A percentile compares a stretch with the other conserved stretches of the same genome.
These are phyloP conservation scores for Bacidia rubella DNA, from an alignment of 495 filamentous ascomycete species.

Conservation along the genomic window DNA sequence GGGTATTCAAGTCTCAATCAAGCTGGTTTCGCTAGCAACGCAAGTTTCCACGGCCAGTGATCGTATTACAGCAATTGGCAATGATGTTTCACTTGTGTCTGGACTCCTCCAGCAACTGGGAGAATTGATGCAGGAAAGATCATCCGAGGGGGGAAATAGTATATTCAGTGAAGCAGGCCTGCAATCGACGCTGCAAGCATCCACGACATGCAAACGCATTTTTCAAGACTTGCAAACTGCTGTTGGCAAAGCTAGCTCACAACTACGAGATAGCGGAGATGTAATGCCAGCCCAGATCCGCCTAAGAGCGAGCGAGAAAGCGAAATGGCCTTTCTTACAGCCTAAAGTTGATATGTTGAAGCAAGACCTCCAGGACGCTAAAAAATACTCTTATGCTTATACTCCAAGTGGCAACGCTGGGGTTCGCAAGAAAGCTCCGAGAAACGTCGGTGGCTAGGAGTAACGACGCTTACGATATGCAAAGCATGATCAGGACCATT, in stretches of 20 bases:
- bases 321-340: slow-evolving; percentile 15
- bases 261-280: not conserved
- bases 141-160: not conserved
- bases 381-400: slow-evolving; percentile 17
- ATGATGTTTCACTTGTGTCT: slow-evolving; percentile 12
- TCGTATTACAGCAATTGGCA: slow-evolving; percentile 9
- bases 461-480: not conserved
- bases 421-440: slow-evolving; percentile 12
- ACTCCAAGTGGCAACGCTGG: slow-evolving; percentile 15
- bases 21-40: slow-evolving; percentile 14
- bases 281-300: slow-evolving; percentile 1
- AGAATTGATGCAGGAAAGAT: slow-evolving; percentile 4
- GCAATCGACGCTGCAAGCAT: slow-evolving; percentile 5
- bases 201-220: slow-evolving; percentile 9
- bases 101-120: slow-evolving; percentile 12
- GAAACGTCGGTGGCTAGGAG: not conserved
- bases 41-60: slow-evolving; percentile 13
- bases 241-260: slow-evolving; percentile 8
- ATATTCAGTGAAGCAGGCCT: slow-evolving; percentile 11
- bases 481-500: slow-evolving; percentile 2
- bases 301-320: slow-evolving; percentile 4
- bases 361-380: slow-evolving; percentile 13
- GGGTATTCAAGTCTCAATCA: slow-evolving; percentile 16
- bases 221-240: slow-evolving; percentile 6
- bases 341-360: slow-evolving; percentile 8